These are phyloP conservation scores for Phytophthora sansomeana DNA, from an alignment of 352 stramenopile genomes.

Conservation along the genomic window DNA sequence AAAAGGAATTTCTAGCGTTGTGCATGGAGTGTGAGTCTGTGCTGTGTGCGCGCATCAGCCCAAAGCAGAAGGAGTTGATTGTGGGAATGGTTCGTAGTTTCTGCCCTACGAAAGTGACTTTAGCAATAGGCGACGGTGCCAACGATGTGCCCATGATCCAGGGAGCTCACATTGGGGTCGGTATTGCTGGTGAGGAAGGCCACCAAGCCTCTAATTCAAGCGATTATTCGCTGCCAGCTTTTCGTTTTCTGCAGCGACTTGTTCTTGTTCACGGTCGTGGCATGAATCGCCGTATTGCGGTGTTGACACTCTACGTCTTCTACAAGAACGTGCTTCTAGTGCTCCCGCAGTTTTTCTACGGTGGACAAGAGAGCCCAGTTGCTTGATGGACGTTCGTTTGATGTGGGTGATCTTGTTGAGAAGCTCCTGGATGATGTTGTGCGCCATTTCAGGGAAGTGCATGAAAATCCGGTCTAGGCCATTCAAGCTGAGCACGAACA, in stretches of 20 bases:
- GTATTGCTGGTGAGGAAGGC: slow-evolving; percentile 69
- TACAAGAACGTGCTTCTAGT: slow-evolving; percentile 90
- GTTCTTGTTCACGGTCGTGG: slow-evolving; percentile 87
- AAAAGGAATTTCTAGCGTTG: slow-evolving; percentile 54
- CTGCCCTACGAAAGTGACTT: slow-evolving; percentile 62
- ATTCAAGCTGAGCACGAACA: too few relatives aligned
- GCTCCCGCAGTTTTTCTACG: slow-evolving; percentile 82
- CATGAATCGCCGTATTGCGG: slow-evolving; percentile 73
- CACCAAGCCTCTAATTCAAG: slow-evolving; percentile 90
- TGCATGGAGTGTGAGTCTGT: slow-evolving; percentile 92
- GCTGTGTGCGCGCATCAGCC: slow-evolving; percentile 96
- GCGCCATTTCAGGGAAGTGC: too few relatives aligned
- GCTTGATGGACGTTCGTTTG: too few relatives aligned
- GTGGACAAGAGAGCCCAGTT: too few relatives aligned
- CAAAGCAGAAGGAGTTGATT: slow-evolving; percentile 97
- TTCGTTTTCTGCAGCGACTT: slow-evolving; percentile 85
- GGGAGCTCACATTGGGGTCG: slow-evolving; percentile 69
- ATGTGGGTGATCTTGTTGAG: too few relatives aligned
- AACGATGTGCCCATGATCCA: slow-evolving; percentile 96
- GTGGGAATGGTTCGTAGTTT: slow-evolving; percentile 91
- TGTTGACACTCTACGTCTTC: slow-evolving; percentile 87
- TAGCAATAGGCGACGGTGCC: slow-evolving; percentile 90
- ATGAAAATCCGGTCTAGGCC: too few relatives aligned
- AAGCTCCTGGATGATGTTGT: too few relatives aligned
- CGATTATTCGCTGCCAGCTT: slow-evolving; percentile 92